Base-by-base conservation (phyloP, 148 eudicot genomes). In the Camellia granthamiana region DNA sequence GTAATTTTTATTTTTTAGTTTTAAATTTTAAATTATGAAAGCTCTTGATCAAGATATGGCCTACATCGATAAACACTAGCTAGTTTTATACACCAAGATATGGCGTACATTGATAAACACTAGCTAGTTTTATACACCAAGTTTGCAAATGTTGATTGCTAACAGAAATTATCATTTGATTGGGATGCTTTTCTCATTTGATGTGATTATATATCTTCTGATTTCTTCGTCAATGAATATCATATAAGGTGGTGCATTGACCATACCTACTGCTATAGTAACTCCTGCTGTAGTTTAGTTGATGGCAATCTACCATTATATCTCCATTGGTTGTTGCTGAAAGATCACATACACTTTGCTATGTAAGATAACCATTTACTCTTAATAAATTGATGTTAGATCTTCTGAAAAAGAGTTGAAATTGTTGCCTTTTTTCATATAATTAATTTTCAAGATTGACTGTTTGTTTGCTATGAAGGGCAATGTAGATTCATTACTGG, bases 1-100 rank as follows among this genome's bases (percentile, higher is more conserved):
- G 96, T 90, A 92, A 83, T 47, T 69, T 59, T 58, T 81, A 3
- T 30, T 58, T 58, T 60, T 58, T 18, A 1, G 51, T 66, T 58
- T 18, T 23, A 23, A 23, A 23, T n/a, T 12, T 44, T 49, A 4
- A 60, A 19, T 47, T n/a, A 59, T 74, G 21, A 61, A 42, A 42
- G 16, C 38, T 75, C 41, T 60, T 75, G 52, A 59, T 75, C 4
- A 60, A 60, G 30, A 41, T 10, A 69, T 5, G 11, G 18, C 11
- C 14, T 43, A 69, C 12, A 56, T 10, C 42, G 51, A 68, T 47
- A 43, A 16, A n/a, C 3, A 30, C 7, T 66, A 63, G 74, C 30
- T 71, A 8, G 55, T 44, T 44, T 71, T 19, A 19, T 44, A 16
- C 12, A 60, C 3, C 51, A 5, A 4, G 51, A 4, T 5, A 4